These are phyloP conservation scores for Lentinula guzmanii DNA, from an alignment of 768 basidiomycete genomes.

Conservation along the genomic window DNA sequence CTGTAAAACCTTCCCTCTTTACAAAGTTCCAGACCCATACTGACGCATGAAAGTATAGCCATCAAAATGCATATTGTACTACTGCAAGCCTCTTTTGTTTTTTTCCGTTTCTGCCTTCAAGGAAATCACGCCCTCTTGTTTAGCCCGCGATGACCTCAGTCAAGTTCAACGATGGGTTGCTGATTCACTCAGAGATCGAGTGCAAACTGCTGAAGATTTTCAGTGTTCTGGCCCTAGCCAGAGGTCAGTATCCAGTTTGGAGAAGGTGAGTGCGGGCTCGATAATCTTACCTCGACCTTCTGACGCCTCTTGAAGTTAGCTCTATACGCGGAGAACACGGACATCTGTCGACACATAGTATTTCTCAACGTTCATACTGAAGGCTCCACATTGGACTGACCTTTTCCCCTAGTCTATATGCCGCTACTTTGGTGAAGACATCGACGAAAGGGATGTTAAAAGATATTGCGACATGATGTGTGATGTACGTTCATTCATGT, in stretches of 20 bases:
- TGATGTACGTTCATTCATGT: conserved; percentile 44
- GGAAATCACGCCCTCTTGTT: not conserved
- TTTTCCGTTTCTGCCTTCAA: not conserved
- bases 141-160: conserved; percentile 73
- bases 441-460: conserved; percentile 45
- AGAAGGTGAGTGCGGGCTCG: conserved; percentile 35
- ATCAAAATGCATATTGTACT: conserved; percentile 77
- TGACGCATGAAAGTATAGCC: conserved; percentile 38
- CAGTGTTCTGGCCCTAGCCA: conserved; percentile 64
- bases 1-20: conserved; percentile 31
- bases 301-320: conserved; percentile 20
- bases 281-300: not conserved
- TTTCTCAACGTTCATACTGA: not conserved
- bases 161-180: conserved; percentile 49
- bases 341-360: conserved; percentile 68
- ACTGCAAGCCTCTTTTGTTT: conserved; percentile 43
- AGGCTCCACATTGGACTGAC: not conserved
- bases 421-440: conserved; percentile 71
- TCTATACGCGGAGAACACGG: conserved; percentile 51
- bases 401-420: conserved; percentile 52
- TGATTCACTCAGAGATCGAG: conserved; percentile 38
- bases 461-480: conserved; percentile 73
- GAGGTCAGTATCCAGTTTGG: conserved; percentile 57
- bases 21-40: not conserved
- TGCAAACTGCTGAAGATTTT: conserved; percentile 29